A percentile compares a stretch with the other conserved stretches of the same genome.
These are phyloP conservation scores for Leavenworthia alabamica DNA, from an alignment of 345 rosid genomes.

Conservation along the genomic window DNA sequence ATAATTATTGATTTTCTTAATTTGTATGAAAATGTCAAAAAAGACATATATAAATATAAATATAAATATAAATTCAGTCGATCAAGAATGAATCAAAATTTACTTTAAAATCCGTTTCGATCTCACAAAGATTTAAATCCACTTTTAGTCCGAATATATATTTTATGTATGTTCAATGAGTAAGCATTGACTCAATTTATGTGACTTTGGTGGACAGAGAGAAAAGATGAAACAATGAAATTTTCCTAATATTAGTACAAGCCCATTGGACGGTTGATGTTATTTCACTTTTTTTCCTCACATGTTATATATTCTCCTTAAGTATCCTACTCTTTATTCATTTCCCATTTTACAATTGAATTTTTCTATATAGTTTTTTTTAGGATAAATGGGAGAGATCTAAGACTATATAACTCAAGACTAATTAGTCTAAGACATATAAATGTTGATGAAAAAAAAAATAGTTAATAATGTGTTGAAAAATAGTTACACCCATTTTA, in stretches of 20 bases:
- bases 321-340: not conserved
- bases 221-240: constrained; percentile 10
- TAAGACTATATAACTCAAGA: not conserved
- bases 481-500: not conserved
- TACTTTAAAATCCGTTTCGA: constrained; percentile 1
- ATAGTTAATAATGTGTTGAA: too few relatives aligned
- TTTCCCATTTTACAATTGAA: not conserved
- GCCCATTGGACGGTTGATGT: constrained; percentile 19
- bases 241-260: constrained; percentile 14
- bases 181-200: constrained; percentile 7
- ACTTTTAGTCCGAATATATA: constrained; percentile 7
- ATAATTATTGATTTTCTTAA: too few relatives aligned
- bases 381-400: not conserved
- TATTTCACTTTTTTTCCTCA: not conserved
- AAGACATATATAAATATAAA: too few relatives aligned
- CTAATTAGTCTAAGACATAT: not conserved
- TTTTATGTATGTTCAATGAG: not conserved
- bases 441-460: too few relatives aligned
- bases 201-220: constrained; percentile 8
- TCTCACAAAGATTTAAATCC: not conserved
- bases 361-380: too few relatives aligned
- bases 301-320: not conserved
- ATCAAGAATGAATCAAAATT: not conserved
- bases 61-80: too few relatives aligned
- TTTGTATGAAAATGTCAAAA: too few relatives aligned